Base-by-base conservation (phyloP, 306 rosid genomes). In the Lathyrus tuberosus region DNA sequence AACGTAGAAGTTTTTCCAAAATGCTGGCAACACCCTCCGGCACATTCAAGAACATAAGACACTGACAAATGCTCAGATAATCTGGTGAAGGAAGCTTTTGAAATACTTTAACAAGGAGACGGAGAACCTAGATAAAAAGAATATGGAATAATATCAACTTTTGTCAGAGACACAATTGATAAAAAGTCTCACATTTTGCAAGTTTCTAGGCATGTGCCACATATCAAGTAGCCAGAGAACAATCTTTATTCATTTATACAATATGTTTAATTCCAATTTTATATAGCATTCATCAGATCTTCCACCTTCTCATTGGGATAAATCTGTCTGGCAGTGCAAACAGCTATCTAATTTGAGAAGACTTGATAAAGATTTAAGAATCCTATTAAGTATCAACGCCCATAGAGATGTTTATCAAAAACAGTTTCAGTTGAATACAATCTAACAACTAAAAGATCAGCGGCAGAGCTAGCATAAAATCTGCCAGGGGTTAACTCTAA, bases 41-140 rank as follows among this genome's bases (percentile, higher is more conserved):
- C 79, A 88, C 98, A 80, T 87, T 89, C 95, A 94, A 84, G 80
- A 90, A 90, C 98, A 94, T 94, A 42, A 87, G 97, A 85, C 96
- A 94, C 67, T 94, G 98, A 35, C 98, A 94, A 71, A 94, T 86
- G 77, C 97, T 94, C 82, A 94, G 88, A 84, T 90, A 88, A 82
- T 94, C 98, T 11, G 97, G 98, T 62, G 97, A 88, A 65, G 95
- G 89, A 42, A 94, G 89, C 90, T 87, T 90, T 79, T 90, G 96
- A 70, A 86, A 90, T 67, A 94, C 97, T 81, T 87, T 87, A 75
- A 94, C 98, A 52, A 90, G 97, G 59, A 94, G 96, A 46, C 91
- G 91, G 68, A 94, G 94, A 60, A 94, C 92, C 98, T 94, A 70
- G 5, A 48, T 48, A 67, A 64, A 80, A 46, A 65, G 70, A 38